Conservation (phyloP, 2,329 filamentous ascomycete genomes). For the Colletotrichum orbiculare region DNA sequence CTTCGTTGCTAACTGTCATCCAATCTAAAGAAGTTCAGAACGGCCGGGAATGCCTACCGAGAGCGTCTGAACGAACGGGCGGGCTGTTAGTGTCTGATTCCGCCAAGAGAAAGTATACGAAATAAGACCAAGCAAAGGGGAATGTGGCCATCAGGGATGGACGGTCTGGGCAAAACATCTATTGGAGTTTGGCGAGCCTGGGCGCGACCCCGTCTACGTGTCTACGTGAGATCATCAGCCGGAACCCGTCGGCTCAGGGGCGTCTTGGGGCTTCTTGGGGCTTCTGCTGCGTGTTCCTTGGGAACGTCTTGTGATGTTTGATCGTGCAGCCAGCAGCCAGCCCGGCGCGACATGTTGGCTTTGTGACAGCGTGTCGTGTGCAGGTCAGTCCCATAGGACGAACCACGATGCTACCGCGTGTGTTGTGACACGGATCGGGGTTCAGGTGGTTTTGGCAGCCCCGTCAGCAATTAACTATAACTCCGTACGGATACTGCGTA, state of each 20-base stretch:
- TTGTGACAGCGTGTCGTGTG: neutral
- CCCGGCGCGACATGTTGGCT: neutral
- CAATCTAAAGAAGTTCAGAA: slow-evolving; percentile 21
- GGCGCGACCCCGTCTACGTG: slow-evolving; percentile 3
- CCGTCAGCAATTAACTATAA: no score
- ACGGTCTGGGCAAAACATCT: slow-evolving; percentile 29
- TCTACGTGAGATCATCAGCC: slow-evolving; percentile 26
- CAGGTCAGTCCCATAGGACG: no score
- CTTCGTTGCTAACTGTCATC: slow-evolving; percentile 9
- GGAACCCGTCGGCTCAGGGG: slow-evolving; percentile 12
- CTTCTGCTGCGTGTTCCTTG: slow-evolving; percentile 9
- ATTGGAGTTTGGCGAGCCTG: slow-evolving; percentile 30
- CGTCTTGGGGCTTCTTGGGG: slow-evolving; percentile 4
- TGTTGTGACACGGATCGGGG: no score
- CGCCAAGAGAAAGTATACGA: slow-evolving; percentile 31
- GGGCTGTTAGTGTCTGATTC: neutral
- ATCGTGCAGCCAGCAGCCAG: neutral
- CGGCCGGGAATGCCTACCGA: no score
- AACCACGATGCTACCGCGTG: no score
- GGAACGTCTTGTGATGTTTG: neutral
- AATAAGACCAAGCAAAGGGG: slow-evolving; percentile 9
- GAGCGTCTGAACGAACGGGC: no score
- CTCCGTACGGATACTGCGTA: no score
- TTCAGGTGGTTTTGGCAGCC: no score
- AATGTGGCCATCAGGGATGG: slow-evolving; percentile 19